These are phyloP conservation scores for Immersiporthe knoxdaviesiana DNA, from an alignment of 2,329 filamentous ascomycete species.

Conservation along the genomic window DNA sequence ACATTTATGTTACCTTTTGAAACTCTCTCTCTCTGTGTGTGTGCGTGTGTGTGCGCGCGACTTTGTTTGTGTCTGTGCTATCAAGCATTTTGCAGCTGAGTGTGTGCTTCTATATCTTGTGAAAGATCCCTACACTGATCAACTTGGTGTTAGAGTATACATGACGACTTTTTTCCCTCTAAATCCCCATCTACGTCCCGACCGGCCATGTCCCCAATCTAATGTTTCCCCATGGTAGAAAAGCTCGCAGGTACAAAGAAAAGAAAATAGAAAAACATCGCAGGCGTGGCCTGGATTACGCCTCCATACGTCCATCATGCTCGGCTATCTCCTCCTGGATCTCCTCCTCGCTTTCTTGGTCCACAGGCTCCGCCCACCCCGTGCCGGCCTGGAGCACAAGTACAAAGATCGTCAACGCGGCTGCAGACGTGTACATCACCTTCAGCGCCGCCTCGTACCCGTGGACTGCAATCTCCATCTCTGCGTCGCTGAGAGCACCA, in stretches of 20 bases:
- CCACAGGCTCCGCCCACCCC: constrained; percentile 51
- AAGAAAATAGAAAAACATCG: not conserved
- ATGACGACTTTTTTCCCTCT: not conserved
- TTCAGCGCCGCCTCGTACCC: constrained; percentile 52
- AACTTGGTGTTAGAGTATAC: not conserved
- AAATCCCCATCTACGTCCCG: not conserved
- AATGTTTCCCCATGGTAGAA: not conserved
- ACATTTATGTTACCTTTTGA: too few species aligned
- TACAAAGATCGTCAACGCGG: constrained; percentile 47
- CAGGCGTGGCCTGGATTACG: constrained; percentile 15
- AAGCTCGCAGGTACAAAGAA: too few species aligned
- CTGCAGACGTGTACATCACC: constrained; percentile 53
- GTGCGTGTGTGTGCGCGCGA: not conserved
- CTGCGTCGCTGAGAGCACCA: constrained; percentile 44
- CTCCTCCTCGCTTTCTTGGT: constrained; percentile 54
- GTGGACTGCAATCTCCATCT: constrained; percentile 49
- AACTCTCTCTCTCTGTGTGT: too few species aligned
- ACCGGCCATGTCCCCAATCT: not conserved
- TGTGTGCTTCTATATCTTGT: not conserved
- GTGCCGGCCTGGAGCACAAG: constrained; percentile 53
- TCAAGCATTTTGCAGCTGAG: not conserved
- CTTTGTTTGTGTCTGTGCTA: not conserved
- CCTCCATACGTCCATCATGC: constrained; percentile 39
- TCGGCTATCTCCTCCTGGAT: constrained; percentile 41
- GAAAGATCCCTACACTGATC: not conserved